Conservation (phyloP, 257 asterid genomes). For the Echium plantagineum region DNA sequence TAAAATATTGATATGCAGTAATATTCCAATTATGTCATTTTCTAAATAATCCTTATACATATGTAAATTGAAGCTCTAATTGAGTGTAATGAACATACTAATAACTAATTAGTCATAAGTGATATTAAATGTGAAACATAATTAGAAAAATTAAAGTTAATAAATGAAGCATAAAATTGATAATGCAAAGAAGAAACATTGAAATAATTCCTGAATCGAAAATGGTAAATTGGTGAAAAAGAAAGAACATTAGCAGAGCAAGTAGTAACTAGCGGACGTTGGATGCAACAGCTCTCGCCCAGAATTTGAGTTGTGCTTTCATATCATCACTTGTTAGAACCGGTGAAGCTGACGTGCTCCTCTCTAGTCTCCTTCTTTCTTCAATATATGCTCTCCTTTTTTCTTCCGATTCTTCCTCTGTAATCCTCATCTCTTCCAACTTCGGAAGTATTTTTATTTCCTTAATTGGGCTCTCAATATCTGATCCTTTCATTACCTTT, state of each 20-base stretch:
- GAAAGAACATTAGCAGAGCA: background rate
- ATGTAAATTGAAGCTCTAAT: too few relatives aligned
- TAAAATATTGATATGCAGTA: too few relatives aligned
- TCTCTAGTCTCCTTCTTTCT: conserved; percentile 4
- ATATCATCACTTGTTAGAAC: conserved; percentile 48
- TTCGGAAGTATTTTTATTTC: conserved; percentile 17
- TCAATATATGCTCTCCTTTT: conserved; percentile 13
- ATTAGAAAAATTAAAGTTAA: too few relatives aligned
- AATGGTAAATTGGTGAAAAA: background rate
- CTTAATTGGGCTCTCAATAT: conserved; percentile 19
- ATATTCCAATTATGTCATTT: too few relatives aligned
- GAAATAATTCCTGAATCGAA: background rate
- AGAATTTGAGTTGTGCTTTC: conserved; percentile 80
- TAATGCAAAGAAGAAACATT: background rate
- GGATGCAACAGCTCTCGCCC: conserved; percentile 97
- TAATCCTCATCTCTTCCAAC: conserved; percentile 14
- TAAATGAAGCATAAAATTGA: background rate
- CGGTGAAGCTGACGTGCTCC: conserved; percentile 25
- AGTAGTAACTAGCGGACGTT: conserved; percentile 64
- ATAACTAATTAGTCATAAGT: too few relatives aligned
- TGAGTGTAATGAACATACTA: too few relatives aligned
- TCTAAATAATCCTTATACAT: too few relatives aligned
- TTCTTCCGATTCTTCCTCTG: conserved; percentile 6
- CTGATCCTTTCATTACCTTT: conserved; percentile 33
- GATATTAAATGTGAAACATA: too few relatives aligned